A percentile compares a stretch with the other conserved stretches of the same genome.
These are phyloP conservation scores for Aspergillus tubingensis DNA, from an alignment of 2,329 filamentous ascomycete genomes.

Conservation along the genomic window DNA sequence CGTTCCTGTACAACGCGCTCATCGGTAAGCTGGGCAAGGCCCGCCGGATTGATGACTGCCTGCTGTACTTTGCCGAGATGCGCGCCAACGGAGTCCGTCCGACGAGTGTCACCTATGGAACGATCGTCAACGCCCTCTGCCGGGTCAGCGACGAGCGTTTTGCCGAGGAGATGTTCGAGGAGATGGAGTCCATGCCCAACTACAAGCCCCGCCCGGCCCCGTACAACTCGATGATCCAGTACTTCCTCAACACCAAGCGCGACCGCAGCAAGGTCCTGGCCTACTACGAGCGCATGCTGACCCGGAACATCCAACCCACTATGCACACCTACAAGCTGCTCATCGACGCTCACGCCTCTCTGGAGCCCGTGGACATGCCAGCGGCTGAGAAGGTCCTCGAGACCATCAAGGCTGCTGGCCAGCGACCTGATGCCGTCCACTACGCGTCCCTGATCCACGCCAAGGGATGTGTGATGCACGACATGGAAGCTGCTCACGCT, in stretches of 20 bases:
- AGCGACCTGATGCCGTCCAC: constrained; percentile 85
- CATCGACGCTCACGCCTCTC: constrained; percentile 89
- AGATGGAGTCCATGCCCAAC: constrained; percentile 98
- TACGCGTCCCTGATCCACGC: constrained; percentile 95
- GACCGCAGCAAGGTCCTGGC: constrained; percentile 90
- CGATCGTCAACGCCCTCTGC: constrained; percentile 95
- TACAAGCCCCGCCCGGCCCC: constrained; percentile 97
- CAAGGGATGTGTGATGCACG: constrained; percentile 89
- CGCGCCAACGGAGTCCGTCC: constrained; percentile 87
- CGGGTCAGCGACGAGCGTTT: constrained; percentile 97
- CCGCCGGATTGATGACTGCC: constrained; percentile 93
- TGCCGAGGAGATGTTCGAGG: constrained; percentile 95
- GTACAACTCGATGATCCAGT: constrained; percentile 99
- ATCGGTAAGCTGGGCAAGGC: constrained; percentile 99
- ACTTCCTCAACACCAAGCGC: constrained; percentile 96
- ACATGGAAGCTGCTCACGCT: constrained; percentile 77
- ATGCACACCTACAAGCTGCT: constrained; percentile 97
- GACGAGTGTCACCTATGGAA: constrained; percentile 96
- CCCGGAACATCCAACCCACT: constrained; percentile 82
- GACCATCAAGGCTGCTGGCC: constrained; percentile 71
- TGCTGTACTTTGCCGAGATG: constrained; percentile 99
- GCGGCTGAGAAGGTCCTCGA: constrained; percentile 83
- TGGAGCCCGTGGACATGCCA: constrained; percentile 86
- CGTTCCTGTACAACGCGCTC: constrained; percentile 96
- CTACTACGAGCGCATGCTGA: constrained; percentile 94